These are phyloP conservation scores for Colletotrichum eleusines DNA, from an alignment of 2,329 filamentous ascomycete species.

Conservation along the genomic window DNA sequence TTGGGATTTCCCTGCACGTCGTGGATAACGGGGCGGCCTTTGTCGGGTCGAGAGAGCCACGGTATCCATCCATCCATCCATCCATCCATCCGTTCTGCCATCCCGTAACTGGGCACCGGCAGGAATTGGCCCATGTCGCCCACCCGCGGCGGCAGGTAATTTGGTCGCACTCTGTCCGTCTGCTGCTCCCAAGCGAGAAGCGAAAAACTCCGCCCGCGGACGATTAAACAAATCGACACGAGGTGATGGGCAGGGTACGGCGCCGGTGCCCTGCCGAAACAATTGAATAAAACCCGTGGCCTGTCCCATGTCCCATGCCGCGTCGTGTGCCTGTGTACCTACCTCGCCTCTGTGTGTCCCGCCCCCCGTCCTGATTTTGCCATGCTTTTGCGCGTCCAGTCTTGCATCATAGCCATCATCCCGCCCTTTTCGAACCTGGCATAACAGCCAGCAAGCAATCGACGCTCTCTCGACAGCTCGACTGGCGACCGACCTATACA, in stretches of 20 bases:
- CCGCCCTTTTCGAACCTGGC: conserved; percentile 5
- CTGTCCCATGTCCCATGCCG: conserved; percentile 33
- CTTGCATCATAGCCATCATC: conserved; percentile 20
- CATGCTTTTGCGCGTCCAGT: conserved; percentile 10
- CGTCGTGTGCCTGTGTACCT: background rate
- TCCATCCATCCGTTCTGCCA: no score
- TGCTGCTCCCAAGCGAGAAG: conserved; percentile 13
- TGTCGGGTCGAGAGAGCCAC: background rate
- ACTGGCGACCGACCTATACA: background rate
- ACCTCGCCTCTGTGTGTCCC: background rate
- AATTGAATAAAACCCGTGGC: conserved; percentile 42
- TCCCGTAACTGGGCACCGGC: background rate
- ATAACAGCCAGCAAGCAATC: background rate
- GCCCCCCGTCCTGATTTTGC: conserved; percentile 28
- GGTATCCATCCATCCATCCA: background rate
- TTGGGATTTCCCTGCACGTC: conserved; percentile 10
- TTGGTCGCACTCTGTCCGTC: background rate
- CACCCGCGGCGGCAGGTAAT: conserved; percentile 2
- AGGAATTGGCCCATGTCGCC: conserved; percentile 10
- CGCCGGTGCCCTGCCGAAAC: conserved; percentile 38
- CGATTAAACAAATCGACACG: conserved; percentile 24
- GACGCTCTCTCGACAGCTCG: conserved; percentile 20
- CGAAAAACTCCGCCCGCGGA: conserved; percentile 32
- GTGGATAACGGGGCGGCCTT: conserved; percentile 2
- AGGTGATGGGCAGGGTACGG: conserved; percentile 38